Evolutionary conservation across 139 green algal species (phyloP).

Genomic region (Spirogloea muscicola): DNA sequence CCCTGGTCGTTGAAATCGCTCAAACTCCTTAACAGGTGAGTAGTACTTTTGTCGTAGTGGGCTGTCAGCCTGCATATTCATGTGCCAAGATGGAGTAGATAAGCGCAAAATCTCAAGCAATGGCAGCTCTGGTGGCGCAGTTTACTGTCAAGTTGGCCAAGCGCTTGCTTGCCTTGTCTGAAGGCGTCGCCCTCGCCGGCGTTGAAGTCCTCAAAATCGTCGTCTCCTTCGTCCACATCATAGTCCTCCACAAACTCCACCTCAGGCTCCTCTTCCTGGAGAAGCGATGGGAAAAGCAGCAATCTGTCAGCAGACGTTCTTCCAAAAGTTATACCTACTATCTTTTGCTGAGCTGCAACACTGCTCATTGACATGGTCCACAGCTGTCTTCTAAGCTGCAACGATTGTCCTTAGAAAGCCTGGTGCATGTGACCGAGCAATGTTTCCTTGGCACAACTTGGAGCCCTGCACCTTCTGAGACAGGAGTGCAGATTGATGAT

Average conservation of each 20-base stretch:
- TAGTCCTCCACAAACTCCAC: constrained; percentile 69
- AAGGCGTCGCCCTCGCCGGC: not conserved
- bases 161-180: not conserved
- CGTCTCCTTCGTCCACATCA: constrained; percentile 48
- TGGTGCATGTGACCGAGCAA: not conserved
- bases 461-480: not conserved
- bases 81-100: not conserved
- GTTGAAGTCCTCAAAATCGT: constrained; percentile 39
- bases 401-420: not conserved
- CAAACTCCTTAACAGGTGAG: too few species aligned
- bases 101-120: not conserved
- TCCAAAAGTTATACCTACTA: constrained; percentile 50
- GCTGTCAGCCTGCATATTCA: not conserved
- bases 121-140: not conserved
- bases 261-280: constrained; percentile 63
- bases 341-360: constrained; percentile 40
- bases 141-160: not conserved
- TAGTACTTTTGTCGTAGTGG: not conserved
- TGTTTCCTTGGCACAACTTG: not conserved
- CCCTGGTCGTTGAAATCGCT: too few species aligned
- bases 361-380: constrained; percentile 1
- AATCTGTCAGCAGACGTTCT: not conserved
- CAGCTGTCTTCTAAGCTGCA: not conserved
- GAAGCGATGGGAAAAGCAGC: too few species aligned
- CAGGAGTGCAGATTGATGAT: not conserved